A percentile compares a stretch with the other conserved stretches of the same genome.
phyloP scores from a whole-genome alignment of 1,284 basidiomycete species.

The Ceratobasidium sp. region DNA sequence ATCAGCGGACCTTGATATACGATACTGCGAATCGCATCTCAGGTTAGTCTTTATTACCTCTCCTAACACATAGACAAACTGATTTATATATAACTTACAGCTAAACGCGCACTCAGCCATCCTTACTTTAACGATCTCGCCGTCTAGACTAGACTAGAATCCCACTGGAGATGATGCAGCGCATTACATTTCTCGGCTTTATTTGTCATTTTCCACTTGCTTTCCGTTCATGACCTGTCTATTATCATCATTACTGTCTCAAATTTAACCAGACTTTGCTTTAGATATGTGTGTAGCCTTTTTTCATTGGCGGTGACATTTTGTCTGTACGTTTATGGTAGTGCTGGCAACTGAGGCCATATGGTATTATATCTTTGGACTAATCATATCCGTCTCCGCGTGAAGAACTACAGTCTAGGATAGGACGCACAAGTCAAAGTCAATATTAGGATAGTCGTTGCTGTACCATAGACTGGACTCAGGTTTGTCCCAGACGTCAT shows the following conservation, averaged over 20 bases:
- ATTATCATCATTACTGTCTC: constrained; percentile 8
- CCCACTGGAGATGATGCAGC: not conserved
- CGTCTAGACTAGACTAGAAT: not conserved
- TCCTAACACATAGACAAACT: constrained; percentile 3
- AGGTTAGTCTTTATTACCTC: constrained; percentile 65
- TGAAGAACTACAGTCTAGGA: too few relatives aligned
- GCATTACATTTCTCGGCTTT: not conserved
- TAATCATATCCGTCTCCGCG: not conserved
- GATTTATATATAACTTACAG: constrained; percentile 58
- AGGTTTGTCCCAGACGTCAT: too few relatives aligned
- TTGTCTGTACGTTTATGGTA: constrained; percentile 11
- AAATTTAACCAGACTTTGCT: not conserved
- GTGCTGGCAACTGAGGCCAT: constrained; percentile 1
- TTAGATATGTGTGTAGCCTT: constrained; percentile 8
- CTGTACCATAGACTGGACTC: too few relatives aligned
- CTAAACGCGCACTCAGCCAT: constrained; percentile 87
- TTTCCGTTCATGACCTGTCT: constrained; percentile 7
- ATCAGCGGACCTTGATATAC: constrained; percentile 85
- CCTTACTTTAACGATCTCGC: constrained; percentile 76
- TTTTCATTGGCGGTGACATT: constrained; percentile 1
- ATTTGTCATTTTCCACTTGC: constrained; percentile 10
- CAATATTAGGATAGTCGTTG: too few relatives aligned
- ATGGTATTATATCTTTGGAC: not conserved
- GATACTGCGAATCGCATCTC: constrained; percentile 96
- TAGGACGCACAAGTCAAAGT: too few relatives aligned